These are phyloP conservation scores for Aspergillus funiculosus DNA, from an alignment of 495 filamentous ascomycete genomes.

Conservation along the genomic window DNA sequence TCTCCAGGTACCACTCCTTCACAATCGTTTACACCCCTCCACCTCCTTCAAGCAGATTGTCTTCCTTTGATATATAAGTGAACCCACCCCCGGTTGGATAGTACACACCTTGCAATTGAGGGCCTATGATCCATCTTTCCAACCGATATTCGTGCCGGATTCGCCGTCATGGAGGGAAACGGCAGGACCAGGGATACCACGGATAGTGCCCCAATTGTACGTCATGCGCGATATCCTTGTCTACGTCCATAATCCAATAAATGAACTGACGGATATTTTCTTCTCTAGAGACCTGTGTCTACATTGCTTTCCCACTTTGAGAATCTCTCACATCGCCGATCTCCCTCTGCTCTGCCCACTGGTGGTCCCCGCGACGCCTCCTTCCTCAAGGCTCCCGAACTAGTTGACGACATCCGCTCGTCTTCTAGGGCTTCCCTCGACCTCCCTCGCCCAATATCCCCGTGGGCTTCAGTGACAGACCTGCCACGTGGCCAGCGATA, in stretches of 20 bases:
- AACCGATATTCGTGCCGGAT: slow-evolving; percentile 23
- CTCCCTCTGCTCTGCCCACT: slow-evolving; percentile 26
- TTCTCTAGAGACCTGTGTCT: slow-evolving; percentile 67
- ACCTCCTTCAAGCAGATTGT: too few relatives aligned
- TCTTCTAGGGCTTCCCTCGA: slow-evolving; percentile 46
- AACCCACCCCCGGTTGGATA: not conserved
- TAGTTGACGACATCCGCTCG: slow-evolving; percentile 41
- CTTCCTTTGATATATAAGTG: not conserved
- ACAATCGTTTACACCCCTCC: slow-evolving; percentile 1
- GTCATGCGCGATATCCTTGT: slow-evolving; percentile 19
- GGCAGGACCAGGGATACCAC: slow-evolving; percentile 33
- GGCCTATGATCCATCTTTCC: slow-evolving; percentile 32
- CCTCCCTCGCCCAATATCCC: slow-evolving; percentile 43
- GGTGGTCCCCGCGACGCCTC: slow-evolving; percentile 32
- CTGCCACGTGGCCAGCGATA: slow-evolving; percentile 20
- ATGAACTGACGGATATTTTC: slow-evolving; percentile 16
- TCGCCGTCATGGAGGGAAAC: slow-evolving; percentile 37
- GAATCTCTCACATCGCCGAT: slow-evolving; percentile 59
- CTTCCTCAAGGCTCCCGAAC: slow-evolving; percentile 36
- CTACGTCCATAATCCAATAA: not conserved
- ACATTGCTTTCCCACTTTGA: slow-evolving; percentile 91
- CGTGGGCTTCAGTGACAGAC: slow-evolving; percentile 34
- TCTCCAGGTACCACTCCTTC: not conserved
- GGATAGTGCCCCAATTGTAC: slow-evolving; percentile 45
- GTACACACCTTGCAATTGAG: slow-evolving; percentile 5